A percentile compares a stretch with the other conserved stretches of the same genome.
phyloP scores from a whole-genome alignment of 805 yeast genomes.

The Candida fluviatilis region DNA sequence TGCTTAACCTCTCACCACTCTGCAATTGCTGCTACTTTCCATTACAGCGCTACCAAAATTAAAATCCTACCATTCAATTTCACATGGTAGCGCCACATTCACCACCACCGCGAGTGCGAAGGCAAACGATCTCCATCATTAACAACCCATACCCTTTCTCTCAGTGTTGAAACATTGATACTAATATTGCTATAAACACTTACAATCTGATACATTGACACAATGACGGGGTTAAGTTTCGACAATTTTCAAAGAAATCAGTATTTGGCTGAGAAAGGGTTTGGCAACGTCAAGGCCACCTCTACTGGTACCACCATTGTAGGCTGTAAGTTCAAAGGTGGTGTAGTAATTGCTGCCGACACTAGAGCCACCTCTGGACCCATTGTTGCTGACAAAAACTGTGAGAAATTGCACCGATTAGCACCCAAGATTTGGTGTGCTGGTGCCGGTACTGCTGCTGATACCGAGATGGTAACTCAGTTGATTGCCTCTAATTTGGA shows the following conservation, averaged over 20 bases:
- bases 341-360: slow-evolving; percentile 98
- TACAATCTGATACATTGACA: slow-evolving; percentile 5
- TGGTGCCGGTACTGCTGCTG: slow-evolving; percentile 99
- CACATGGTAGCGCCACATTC: no score
- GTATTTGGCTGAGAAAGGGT: slow-evolving; percentile 66
- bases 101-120: no score
- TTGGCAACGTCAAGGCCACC: slow-evolving; percentile 79
- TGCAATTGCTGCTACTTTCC: no score
- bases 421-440: slow-evolving; percentile 98
- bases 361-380: slow-evolving; percentile 97
- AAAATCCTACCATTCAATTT: no score
- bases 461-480: slow-evolving; percentile 96
- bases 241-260: slow-evolving; percentile 92
- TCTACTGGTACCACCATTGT: slow-evolving; percentile 99
- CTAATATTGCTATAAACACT: no score
- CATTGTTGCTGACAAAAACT: slow-evolving; percentile 96
- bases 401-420: slow-evolving; percentile 88
- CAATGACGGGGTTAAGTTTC: slow-evolving; percentile 87
- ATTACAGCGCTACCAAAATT: no score
- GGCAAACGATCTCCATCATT: no score
- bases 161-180: no score
- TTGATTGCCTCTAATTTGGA: slow-evolving; percentile 87
- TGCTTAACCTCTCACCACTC: no score
- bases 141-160: no score
- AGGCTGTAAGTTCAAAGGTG: slow-evolving; percentile 88